Evolutionary conservation across 2,329 filamentous ascomycete genomes (phyloP).

Genomic region (Bipolaris cookei): DNA sequence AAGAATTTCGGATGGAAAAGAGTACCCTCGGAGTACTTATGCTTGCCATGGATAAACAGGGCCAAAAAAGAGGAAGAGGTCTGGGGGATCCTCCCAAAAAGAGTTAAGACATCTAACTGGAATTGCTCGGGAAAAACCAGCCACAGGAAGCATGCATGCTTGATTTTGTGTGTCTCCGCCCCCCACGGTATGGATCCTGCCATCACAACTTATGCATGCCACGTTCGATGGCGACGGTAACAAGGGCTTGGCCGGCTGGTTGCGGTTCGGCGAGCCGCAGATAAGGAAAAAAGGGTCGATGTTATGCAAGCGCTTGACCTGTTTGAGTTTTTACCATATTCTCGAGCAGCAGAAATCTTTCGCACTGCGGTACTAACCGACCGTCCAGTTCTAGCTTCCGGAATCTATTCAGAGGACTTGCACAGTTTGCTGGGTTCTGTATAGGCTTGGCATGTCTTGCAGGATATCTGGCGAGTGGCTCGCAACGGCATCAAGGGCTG

Average conservation of each 20-base stretch:
- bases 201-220: neutral
- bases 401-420: slow-evolving; percentile 43
- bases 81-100: neutral
- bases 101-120: neutral
- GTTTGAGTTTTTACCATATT: slow-evolving; percentile 53
- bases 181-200: neutral
- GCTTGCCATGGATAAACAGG: too few species aligned
- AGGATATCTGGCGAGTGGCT: neutral
- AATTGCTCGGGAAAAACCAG: neutral
- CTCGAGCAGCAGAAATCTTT: slow-evolving; percentile 58
- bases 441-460: neutral
- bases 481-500: neutral
- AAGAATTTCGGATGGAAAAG: too few species aligned
- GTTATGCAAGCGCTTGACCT: slow-evolving; percentile 66
- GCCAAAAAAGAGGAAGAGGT: too few species aligned
- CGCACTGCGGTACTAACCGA: slow-evolving; percentile 56
- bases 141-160: neutral
- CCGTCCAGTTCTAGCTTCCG: slow-evolving; percentile 57
- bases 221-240: neutral
- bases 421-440: neutral
- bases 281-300: slow-evolving; percentile 50
- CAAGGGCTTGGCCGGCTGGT: neutral
- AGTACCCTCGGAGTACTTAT: too few species aligned
- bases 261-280: slow-evolving; percentile 52
- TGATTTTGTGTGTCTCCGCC: neutral